phyloP scores from a whole-genome alignment of 768 basidiomycete species.

The Pleurotus sapidus region DNA sequence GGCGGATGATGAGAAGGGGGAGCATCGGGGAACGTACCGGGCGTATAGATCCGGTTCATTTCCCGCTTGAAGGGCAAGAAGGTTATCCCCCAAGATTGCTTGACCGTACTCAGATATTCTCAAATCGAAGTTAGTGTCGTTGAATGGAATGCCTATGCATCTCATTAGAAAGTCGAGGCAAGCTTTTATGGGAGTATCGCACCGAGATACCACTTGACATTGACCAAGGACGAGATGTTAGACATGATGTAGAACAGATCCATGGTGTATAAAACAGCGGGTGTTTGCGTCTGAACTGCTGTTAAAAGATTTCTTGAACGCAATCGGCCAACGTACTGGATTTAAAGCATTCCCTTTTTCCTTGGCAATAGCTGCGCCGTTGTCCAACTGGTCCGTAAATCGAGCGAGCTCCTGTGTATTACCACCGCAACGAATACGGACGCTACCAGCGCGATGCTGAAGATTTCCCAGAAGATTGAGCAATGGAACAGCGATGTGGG shows the following conservation, averaged over 20 bases:
- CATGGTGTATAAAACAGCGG: slow-evolving; percentile 47
- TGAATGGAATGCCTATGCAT: slow-evolving; percentile 40
- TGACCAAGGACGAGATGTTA: slow-evolving; percentile 42
- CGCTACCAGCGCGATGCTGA: slow-evolving; percentile 45
- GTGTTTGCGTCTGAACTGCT: slow-evolving; percentile 44
- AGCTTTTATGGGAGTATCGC: no score
- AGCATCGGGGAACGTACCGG: slow-evolving; percentile 17
- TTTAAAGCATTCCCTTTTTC: slow-evolving; percentile 21
- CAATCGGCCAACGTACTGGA: slow-evolving; percentile 20
- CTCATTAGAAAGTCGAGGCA: no score
- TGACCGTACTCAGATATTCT: slow-evolving; percentile 46
- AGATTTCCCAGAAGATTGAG: slow-evolving; percentile 30
- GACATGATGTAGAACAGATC: slow-evolving; percentile 54
- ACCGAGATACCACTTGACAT: slow-evolving; percentile 53
- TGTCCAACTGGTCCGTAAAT: slow-evolving; percentile 30
- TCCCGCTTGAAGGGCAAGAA: slow-evolving; percentile 52
- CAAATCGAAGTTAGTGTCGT: slow-evolving; percentile 44
- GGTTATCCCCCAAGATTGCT: slow-evolving; percentile 45
- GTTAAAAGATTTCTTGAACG: not conserved
- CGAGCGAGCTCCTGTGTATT: slow-evolving; percentile 54
- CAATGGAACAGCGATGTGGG: slow-evolving; percentile 11
- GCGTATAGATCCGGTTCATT: slow-evolving; percentile 65
- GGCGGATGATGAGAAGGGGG: no score
- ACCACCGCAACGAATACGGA: slow-evolving; percentile 52
- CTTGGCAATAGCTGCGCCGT: slow-evolving; percentile 38